Percentiles rank a stretch among this genome's conserved stretches.
Evolutionary conservation across 768 basidiomycete genomes (phyloP).

Genomic region (Lactifluus rugatus): DNA sequence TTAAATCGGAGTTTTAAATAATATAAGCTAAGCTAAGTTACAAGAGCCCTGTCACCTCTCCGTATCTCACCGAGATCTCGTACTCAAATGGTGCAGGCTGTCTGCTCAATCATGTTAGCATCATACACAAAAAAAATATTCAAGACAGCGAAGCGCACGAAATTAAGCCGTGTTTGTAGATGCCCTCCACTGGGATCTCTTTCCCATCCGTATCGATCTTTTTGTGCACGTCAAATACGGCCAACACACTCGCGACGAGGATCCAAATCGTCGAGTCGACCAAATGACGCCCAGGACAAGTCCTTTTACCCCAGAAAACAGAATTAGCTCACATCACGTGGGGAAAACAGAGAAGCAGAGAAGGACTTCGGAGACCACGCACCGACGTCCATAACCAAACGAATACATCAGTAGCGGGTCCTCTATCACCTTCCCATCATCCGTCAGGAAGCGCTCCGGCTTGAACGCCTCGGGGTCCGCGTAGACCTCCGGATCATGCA

Average conservation of each 20-base stretch:
- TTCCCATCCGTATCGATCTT: conserved; percentile 1
- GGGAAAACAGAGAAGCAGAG: too few relatives aligned
- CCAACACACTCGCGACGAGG: conserved; percentile 6
- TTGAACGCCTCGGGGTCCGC: conserved; percentile 8
- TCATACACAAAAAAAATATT: not conserved
- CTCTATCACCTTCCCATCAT: not conserved
- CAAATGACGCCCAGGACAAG: conserved; percentile 19
- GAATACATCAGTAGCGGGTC: conserved; percentile 2
- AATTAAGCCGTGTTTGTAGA: not conserved
- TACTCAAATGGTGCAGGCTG: not conserved
- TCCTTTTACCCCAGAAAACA: not conserved
- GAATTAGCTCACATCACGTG: too few relatives aligned
- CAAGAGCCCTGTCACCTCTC: not conserved
- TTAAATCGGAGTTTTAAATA: conserved; percentile 11
- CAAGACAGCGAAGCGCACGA: not conserved
- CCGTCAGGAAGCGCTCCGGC: conserved; percentile 13
- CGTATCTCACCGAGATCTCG: too few relatives aligned
- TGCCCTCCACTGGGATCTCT: not conserved
- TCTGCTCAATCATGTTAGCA: not conserved
- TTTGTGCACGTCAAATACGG: not conserved
- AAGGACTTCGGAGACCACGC: not conserved
- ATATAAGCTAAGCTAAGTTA: too few relatives aligned
- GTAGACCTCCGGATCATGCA: conserved; percentile 20
- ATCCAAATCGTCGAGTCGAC: conserved; percentile 19
- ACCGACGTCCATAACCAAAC: conserved; percentile 11